Percentiles rank a stretch among this genome's conserved stretches.
These are phyloP conservation scores for Tylopilus rubrobrunneus DNA, from an alignment of 768 basidiomycete species.

Conservation along the genomic window DNA sequence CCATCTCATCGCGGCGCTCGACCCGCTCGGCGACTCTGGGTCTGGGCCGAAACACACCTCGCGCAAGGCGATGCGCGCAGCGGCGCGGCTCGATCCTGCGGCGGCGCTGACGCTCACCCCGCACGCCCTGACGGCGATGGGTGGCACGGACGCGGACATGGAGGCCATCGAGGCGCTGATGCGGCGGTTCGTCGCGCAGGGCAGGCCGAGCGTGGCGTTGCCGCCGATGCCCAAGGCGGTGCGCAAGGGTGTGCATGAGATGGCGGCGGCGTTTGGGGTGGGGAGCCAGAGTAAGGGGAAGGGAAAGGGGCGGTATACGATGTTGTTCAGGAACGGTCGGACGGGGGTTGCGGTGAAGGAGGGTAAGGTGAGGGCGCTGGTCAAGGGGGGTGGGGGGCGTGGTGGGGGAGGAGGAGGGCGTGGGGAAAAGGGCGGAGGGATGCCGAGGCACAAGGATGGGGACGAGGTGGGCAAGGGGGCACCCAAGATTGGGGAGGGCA, in stretches of 20 bases:
- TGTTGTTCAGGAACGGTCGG: slow-evolving; percentile 62
- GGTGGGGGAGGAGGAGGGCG: background rate
- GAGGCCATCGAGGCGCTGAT: slow-evolving; percentile 66
- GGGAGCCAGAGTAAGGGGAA: slow-evolving; percentile 74
- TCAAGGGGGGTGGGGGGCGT: slow-evolving; percentile 21
- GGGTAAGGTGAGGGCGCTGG: slow-evolving; percentile 47
- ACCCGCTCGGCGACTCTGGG: slow-evolving; percentile 50
- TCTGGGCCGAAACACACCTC: slow-evolving; percentile 24
- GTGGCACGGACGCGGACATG: slow-evolving; percentile 23
- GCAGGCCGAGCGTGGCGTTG: slow-evolving; percentile 54
- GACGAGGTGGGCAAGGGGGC: slow-evolving; percentile 88
- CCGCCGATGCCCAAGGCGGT: slow-evolving; percentile 76
- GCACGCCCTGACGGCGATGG: slow-evolving; percentile 46
- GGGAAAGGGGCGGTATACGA: slow-evolving; percentile 71
- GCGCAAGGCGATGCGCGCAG: slow-evolving; percentile 61
- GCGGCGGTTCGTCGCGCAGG: slow-evolving; percentile 59
- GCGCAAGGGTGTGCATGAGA: slow-evolving; percentile 71
- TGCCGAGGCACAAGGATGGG: slow-evolving; percentile 68
- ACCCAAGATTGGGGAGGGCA: slow-evolving; percentile 73
- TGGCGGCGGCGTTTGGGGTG: slow-evolving; percentile 75
- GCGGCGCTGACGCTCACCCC: slow-evolving; percentile 26
- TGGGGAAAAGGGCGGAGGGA: slow-evolving; percentile 15
- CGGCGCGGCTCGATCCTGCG: slow-evolving; percentile 45
- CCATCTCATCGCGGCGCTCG: slow-evolving; percentile 53
- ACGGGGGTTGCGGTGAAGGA: slow-evolving; percentile 56